Conservation (phyloP, 257 asterid species). For the Thymus quinquecostatus region DNA sequence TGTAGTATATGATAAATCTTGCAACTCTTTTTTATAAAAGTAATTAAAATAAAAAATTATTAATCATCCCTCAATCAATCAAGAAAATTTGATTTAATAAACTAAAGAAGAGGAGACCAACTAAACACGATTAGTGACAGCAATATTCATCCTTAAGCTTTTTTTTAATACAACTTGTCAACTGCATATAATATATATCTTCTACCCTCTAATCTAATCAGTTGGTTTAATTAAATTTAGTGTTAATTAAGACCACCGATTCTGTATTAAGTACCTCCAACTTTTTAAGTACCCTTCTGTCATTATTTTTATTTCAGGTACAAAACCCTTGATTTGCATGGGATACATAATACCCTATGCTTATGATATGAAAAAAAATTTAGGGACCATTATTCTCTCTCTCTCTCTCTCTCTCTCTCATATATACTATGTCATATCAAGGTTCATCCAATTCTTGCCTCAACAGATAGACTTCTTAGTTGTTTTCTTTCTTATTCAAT, state of each 20-base stretch:
- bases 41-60: not conserved
- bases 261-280: not conserved
- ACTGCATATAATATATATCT: not conserved
- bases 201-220: not conserved
- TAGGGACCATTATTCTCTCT: slow-evolving; percentile 51
- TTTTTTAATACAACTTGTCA: slow-evolving; percentile 5
- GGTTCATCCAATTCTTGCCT: slow-evolving; percentile 64
- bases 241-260: not conserved
- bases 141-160: not conserved
- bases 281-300: not conserved
- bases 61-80: not conserved
- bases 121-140: slow-evolving; percentile 11
- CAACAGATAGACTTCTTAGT: slow-evolving; percentile 18
- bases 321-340: slow-evolving; percentile 38
- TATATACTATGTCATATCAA: slow-evolving; percentile 39
- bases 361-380: slow-evolving; percentile 25
- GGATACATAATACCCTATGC: slow-evolving; percentile 26
- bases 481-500: not conserved
- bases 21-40: not conserved
- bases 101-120: slow-evolving; percentile 1
- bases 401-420: slow-evolving; percentile 34
- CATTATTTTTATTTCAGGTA: slow-evolving; percentile 9
- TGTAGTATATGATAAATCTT: too few relatives aligned
- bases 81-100: not conserved
- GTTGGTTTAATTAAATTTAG: slow-evolving; percentile 3